Percentiles rank a stretch among this genome's conserved stretches.
These are phyloP conservation scores for Tubosaeta brunneosetosa DNA, from an alignment of 768 basidiomycete genomes.

Conservation along the genomic window DNA sequence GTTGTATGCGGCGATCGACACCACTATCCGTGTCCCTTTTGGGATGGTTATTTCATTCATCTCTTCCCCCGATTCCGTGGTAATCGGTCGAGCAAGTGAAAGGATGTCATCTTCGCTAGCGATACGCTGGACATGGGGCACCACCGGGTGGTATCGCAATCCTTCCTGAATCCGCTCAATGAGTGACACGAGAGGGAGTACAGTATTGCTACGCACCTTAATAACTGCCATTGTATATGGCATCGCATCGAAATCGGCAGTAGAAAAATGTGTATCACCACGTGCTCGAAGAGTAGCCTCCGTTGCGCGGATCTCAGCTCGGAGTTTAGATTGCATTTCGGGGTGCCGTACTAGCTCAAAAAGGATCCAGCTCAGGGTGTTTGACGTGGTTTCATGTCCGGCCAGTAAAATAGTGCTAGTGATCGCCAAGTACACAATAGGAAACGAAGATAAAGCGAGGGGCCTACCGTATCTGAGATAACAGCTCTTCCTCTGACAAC, in stretches of 20 bases:
- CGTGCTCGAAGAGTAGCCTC: conserved; percentile 1
- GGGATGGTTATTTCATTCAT: conserved; percentile 26
- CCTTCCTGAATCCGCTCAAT: conserved; percentile 22
- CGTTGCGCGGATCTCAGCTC: conserved; percentile 28
- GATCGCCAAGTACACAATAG: too few relatives aligned
- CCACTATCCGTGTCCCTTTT: conserved; percentile 32
- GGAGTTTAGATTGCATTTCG: conserved; percentile 54
- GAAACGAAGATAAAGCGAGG: not conserved
- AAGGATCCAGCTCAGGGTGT: conserved; percentile 30
- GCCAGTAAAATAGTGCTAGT: conserved; percentile 45
- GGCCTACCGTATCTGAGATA: conserved; percentile 16
- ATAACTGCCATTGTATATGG: conserved; percentile 35
- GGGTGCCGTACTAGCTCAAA: conserved; percentile 58
- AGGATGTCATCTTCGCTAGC: conserved; percentile 48
- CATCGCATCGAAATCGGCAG: conserved; percentile 49
- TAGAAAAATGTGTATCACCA: conserved; percentile 1
- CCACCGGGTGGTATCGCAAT: conserved; percentile 45
- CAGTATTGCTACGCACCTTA: conserved; percentile 13
- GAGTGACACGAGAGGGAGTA: too few relatives aligned
- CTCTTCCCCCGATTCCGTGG: conserved; percentile 31
- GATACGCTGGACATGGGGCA: conserved; percentile 50
- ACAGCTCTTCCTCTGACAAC: conserved; percentile 13
- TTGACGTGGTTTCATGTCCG: conserved; percentile 51
- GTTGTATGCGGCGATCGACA: conserved; percentile 28
- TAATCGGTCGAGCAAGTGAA: not conserved